phyloP scores from a whole-genome alignment of 352 stramenopile genomes.

The Phytophthora europaea region DNA sequence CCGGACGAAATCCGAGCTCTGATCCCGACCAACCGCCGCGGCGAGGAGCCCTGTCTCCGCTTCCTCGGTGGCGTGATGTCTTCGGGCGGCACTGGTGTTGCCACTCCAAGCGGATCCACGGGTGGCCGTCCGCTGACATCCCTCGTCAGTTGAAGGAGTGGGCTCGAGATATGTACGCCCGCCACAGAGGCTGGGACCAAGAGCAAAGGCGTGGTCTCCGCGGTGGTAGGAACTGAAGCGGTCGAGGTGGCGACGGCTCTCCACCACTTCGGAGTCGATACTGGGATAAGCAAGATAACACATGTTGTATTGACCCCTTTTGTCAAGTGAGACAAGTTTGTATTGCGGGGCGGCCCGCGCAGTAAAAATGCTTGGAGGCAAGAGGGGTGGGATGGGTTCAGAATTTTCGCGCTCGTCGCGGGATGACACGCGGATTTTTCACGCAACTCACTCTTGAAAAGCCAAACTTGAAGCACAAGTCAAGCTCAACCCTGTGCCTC shows the following conservation, averaged over 20 bases:
- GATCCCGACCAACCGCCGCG: neutral
- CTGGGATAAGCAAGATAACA: slow-evolving; percentile 13
- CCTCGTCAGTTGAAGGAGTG: slow-evolving; percentile 9
- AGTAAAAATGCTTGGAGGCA: neutral
- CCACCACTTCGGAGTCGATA: slow-evolving; percentile 6
- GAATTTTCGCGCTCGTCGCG: too few species aligned
- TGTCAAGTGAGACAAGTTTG: slow-evolving; percentile 6
- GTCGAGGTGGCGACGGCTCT: slow-evolving; percentile 13
- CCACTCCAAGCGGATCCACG: slow-evolving; percentile 5
- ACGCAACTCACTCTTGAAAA: too few species aligned
- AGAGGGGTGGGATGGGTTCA: slow-evolving; percentile 4
- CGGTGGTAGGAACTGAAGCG: neutral
- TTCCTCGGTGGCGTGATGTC: slow-evolving; percentile 2
- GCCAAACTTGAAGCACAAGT: too few species aligned
- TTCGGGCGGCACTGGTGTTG: slow-evolving; percentile 1
- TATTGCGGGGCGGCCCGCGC: neutral
- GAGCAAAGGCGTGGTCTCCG: neutral
- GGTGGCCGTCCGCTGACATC: slow-evolving; percentile 6
- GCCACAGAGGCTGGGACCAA: neutral
- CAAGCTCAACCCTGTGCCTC: too few species aligned
- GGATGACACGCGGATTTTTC: too few species aligned
- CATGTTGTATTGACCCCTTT: neutral
- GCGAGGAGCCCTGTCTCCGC: slow-evolving; percentile 17
- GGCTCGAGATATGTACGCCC: neutral
- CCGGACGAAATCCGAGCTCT: slow-evolving; percentile 5